Evolutionary conservation across 2,329 filamentous ascomycete genomes (phyloP).

Genomic region (Sporothrix brunneoviolacea): DNA sequence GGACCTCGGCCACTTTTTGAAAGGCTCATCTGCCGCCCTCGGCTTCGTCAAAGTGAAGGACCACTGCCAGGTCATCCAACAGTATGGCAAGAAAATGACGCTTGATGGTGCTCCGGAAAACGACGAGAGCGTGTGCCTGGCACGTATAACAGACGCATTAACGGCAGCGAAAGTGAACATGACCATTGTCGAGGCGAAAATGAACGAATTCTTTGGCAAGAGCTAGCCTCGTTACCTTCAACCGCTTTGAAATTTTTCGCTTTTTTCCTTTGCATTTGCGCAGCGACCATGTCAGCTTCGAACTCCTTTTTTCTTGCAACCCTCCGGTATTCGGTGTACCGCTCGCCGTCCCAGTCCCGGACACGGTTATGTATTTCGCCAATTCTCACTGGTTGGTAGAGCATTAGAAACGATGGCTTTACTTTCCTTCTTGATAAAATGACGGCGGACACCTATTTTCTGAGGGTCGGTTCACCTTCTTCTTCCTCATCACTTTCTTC

Average conservation of each 20-base stretch:
- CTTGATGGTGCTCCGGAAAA: conserved; percentile 62
- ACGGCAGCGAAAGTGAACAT: conserved; percentile 70
- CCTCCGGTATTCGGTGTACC: not conserved
- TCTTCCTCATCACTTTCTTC: too few species aligned
- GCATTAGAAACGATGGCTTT: conserved; percentile 15
- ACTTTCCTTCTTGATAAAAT: not conserved
- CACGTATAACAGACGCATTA: conserved; percentile 64
- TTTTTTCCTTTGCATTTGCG: too few species aligned
- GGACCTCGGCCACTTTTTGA: conserved; percentile 86
- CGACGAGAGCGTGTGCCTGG: conserved; percentile 61
- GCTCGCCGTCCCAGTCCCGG: not conserved
- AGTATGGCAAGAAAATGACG: conserved; percentile 78
- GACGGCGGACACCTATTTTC: too few species aligned
- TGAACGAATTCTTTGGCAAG: conserved; percentile 60
- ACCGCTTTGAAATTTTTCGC: not conserved
- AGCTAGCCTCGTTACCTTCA: not conserved
- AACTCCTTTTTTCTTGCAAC: not conserved
- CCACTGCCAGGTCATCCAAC: conserved; percentile 92
- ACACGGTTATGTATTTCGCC: not conserved
- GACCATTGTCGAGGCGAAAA: conserved; percentile 59
- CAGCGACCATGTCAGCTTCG: not conserved
- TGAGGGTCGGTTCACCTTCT: too few species aligned
- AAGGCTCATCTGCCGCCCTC: conserved; percentile 91
- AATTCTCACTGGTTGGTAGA: not conserved
- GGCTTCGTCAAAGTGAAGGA: conserved; percentile 88